These are phyloP conservation scores for Brasilioporus rufonigricans DNA, from an alignment of 768 basidiomycete species.

Conservation along the genomic window DNA sequence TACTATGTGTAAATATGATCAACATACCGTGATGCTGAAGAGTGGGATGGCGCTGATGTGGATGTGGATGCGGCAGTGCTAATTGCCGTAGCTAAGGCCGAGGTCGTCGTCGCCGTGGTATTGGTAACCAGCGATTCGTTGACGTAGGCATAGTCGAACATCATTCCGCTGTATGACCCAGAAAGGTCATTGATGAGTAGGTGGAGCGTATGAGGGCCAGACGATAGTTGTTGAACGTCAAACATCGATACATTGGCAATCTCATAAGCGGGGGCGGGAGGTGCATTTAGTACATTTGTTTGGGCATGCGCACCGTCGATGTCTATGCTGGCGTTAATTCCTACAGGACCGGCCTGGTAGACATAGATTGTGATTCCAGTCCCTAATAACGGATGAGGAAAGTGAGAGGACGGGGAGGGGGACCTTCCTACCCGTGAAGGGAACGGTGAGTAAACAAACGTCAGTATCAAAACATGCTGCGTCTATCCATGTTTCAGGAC, in stretches of 20 bases:
- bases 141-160: conserved; percentile 25
- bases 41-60: neutral
- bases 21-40: conserved; percentile 12
- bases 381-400: conserved; percentile 9
- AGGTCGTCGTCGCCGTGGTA: neutral
- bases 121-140: conserved; percentile 17
- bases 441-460: conserved; percentile 16
- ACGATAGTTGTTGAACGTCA: conserved; percentile 17
- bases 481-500: conserved; percentile 10
- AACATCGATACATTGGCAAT: conserved; percentile 26
- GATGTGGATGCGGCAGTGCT: neutral
- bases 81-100: neutral
- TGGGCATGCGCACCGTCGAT: conserved; percentile 9
- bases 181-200: conserved; percentile 19
- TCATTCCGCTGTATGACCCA: conserved; percentile 24
- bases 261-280: conserved; percentile 17
- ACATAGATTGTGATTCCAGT: conserved; percentile 25
- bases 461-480: conserved; percentile 21
- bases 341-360: conserved; percentile 24
- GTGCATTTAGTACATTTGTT: conserved; percentile 18
- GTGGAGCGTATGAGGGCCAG: conserved; percentile 12
- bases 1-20: neutral
- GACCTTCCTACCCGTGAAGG: conserved; percentile 21
- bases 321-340: conserved; percentile 22
- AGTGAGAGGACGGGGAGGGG: neutral